These are phyloP conservation scores for Trichophyton benhamiae DNA, from an alignment of 2,329 filamentous ascomycete genomes.

Conservation along the genomic window DNA sequence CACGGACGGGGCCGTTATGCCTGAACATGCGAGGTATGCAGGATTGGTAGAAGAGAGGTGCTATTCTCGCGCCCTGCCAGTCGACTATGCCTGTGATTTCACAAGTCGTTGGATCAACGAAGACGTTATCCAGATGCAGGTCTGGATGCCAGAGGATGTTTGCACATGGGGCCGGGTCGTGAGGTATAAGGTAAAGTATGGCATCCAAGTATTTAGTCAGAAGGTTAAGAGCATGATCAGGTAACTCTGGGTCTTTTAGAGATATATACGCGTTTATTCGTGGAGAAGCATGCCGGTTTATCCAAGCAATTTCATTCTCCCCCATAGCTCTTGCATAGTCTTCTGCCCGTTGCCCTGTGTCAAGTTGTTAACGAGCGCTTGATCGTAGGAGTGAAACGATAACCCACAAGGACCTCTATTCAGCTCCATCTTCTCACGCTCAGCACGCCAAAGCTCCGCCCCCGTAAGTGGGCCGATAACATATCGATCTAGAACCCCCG, in stretches of 20 bases:
- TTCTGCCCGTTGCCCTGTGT: conserved; percentile 6
- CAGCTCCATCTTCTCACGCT: conserved; percentile 17
- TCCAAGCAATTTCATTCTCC: conserved; percentile 19
- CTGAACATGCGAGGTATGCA: conserved; percentile 21
- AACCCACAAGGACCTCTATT: conserved; percentile 22
- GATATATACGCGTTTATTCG: conserved; percentile 20
- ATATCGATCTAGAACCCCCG: not conserved
- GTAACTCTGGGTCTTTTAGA: conserved; percentile 14
- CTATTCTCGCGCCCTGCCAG: conserved; percentile 20
- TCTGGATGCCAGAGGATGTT: conserved; percentile 10
- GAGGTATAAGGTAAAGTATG: not conserved
- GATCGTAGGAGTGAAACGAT: not conserved
- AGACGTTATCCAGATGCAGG: conserved; percentile 23
- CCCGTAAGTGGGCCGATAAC: conserved; percentile 18
- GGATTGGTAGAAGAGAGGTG: conserved; percentile 21
- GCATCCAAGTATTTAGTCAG: conserved; percentile 17
- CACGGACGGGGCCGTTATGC: conserved; percentile 19
- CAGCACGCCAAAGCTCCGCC: conserved; percentile 15
- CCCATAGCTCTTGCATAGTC: conserved; percentile 19
- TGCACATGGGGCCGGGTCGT: not conserved
- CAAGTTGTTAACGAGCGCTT: not conserved
- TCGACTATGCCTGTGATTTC: conserved; percentile 22
- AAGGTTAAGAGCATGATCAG: conserved; percentile 17
- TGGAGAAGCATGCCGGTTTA: conserved; percentile 16
- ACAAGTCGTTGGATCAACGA: conserved; percentile 20